Conservation (phyloP, 441 rosid genomes). For the Mallotus japonicus region DNA sequence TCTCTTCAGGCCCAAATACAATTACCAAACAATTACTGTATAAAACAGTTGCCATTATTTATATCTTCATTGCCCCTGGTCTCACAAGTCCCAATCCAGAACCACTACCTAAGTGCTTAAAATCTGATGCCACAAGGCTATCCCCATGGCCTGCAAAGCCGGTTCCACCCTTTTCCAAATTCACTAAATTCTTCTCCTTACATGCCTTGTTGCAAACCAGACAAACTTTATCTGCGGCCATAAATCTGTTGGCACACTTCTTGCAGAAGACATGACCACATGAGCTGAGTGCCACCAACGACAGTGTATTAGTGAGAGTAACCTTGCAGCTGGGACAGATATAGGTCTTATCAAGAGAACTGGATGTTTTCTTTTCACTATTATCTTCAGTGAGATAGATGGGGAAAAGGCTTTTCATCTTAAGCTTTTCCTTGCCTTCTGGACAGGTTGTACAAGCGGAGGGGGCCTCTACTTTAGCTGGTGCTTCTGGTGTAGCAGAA, state of each 20-base stretch:
- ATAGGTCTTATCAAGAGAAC: constrained; percentile 52
- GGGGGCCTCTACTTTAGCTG: constrained; percentile 63
- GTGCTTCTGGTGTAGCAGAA: constrained; percentile 88
- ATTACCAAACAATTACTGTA: neutral
- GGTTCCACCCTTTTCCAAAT: constrained; percentile 71
- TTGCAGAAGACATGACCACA: constrained; percentile 89
- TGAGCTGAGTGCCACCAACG: constrained; percentile 60
- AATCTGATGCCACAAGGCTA: constrained; percentile 67
- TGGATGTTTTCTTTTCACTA: constrained; percentile 44
- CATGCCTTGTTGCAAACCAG: constrained; percentile 62
- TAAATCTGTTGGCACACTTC: constrained; percentile 71
- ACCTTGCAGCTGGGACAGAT: constrained; percentile 89
- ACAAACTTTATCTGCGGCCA: constrained; percentile 66
- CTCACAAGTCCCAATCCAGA: constrained; percentile 77
- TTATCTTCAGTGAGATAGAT: constrained; percentile 61
- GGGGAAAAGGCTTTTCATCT: constrained; percentile 70
- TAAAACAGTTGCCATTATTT: neutral
- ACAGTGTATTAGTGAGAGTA: constrained; percentile 66
- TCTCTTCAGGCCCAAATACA: neutral
- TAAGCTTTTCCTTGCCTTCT: constrained; percentile 81
- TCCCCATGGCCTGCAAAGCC: constrained; percentile 76
- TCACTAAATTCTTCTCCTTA: constrained; percentile 61
- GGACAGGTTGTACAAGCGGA: constrained; percentile 62
- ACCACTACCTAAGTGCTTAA: constrained; percentile 90
- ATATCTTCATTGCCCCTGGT: constrained; percentile 63